Percentiles rank a stretch among this genome's conserved stretches.
phyloP scores from a whole-genome alignment of 2,329 filamentous ascomycete species.

The Canariomyces notabilis region DNA sequence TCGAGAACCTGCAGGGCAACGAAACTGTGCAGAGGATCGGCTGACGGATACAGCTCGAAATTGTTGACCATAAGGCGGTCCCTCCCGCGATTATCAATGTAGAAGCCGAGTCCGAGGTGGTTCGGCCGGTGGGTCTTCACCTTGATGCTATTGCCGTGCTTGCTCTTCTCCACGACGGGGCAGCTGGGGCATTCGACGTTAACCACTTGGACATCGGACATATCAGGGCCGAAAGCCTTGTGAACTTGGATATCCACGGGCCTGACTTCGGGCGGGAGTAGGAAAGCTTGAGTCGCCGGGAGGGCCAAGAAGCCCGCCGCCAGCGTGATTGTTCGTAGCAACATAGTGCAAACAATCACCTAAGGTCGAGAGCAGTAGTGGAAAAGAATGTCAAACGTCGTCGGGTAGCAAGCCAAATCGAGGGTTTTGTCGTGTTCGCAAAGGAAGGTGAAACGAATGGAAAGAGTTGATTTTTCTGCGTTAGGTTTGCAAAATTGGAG shows the following conservation, averaged over 20 bases:
- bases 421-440: not conserved
- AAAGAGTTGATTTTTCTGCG: not conserved
- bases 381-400: not conserved
- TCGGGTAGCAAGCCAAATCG: not conserved
- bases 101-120: conserved; percentile 51
- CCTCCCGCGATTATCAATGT: conserved; percentile 41
- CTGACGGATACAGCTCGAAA: conserved; percentile 53
- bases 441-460: not conserved
- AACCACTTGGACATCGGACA: conserved; percentile 36
- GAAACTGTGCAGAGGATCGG: conserved; percentile 43
- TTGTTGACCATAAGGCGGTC: conserved; percentile 54
- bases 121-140: conserved; percentile 27
- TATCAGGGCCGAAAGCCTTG: conserved; percentile 34
- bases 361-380: not conserved
- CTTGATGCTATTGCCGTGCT: conserved; percentile 24
- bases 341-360: conserved; percentile 22
- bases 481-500: not conserved
- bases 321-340: conserved; percentile 42
- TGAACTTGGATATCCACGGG: conserved; percentile 38
- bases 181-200: conserved; percentile 52
- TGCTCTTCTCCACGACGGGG: conserved; percentile 34
- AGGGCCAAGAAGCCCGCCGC: conserved; percentile 36
- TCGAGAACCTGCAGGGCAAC: conserved; percentile 43
- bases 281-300: conserved; percentile 39
- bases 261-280: conserved; percentile 49